A percentile compares a stretch with the other conserved stretches of the same genome.
Evolutionary conservation across 1,139 yeast species (phyloP).

Genomic region (Pichia sp.): DNA sequence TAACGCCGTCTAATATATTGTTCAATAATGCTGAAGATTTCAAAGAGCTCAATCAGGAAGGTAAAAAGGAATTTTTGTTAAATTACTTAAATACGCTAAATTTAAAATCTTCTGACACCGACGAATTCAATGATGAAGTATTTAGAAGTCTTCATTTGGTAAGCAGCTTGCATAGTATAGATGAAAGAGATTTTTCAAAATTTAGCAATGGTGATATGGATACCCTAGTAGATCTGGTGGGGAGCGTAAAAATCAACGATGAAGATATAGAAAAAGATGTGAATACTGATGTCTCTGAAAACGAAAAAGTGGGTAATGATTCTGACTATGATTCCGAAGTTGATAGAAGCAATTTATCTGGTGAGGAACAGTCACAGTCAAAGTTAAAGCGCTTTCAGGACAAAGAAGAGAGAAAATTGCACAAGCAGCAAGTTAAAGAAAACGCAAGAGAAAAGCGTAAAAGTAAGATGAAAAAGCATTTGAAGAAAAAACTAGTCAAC

Average conservation of each 20-base stretch:
- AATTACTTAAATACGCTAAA: constrained; percentile 26
- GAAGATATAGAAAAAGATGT: constrained; percentile 23
- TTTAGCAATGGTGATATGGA: constrained; percentile 79
- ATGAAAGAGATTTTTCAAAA: constrained; percentile 83
- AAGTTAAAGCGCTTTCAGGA: constrained; percentile 80
- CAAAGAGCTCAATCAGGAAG: constrained; percentile 17
- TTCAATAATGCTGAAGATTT: constrained; percentile 16
- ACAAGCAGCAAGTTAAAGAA: constrained; percentile 80
- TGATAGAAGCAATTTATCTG: constrained; percentile 29
- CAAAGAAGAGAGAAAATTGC: constrained; percentile 74
- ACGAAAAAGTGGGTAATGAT: constrained; percentile 19
- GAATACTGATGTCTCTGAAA: constrained; percentile 16
- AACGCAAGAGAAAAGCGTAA: constrained; percentile 85
- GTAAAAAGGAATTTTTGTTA: constrained; percentile 21
- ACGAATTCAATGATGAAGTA: constrained; percentile 68
- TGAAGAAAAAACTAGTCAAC: constrained; percentile 73
- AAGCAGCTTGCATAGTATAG: constrained; percentile 58
- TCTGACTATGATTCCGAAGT: constrained; percentile 31
- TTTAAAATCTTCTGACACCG: constrained; percentile 42
- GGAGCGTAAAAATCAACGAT: constrained; percentile 30
- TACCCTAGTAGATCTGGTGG: constrained; percentile 61
- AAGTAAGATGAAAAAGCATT: constrained; percentile 85
- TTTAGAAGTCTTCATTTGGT: constrained; percentile 79
- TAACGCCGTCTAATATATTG: constrained; percentile 29
- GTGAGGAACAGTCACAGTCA: constrained; percentile 33